Evolutionary conservation across 1,284 basidiomycete genomes (phyloP).

Genomic region (Afroboletus lepidellus): DNA sequence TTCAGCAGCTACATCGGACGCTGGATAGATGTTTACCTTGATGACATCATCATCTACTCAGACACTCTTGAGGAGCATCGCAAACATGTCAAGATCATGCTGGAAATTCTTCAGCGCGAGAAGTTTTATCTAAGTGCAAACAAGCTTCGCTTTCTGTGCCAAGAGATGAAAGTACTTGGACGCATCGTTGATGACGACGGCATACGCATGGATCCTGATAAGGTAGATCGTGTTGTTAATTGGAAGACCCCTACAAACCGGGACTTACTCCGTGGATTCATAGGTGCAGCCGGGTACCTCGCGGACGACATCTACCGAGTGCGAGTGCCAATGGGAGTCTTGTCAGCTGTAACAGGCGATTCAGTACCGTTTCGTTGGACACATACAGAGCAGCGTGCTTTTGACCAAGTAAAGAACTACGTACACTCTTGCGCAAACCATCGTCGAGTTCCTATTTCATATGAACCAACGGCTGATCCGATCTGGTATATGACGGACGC

Average conservation of each 20-base stretch:
- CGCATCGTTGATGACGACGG: not conserved
- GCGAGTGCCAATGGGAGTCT: not conserved
- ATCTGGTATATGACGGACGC: not conserved
- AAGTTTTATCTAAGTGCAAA: not conserved
- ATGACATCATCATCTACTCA: not conserved
- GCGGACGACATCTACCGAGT: not conserved
- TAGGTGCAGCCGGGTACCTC: not conserved
- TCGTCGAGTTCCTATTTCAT: not conserved
- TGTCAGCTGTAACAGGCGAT: not conserved
- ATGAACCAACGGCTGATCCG: not conserved
- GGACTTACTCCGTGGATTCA: not conserved
- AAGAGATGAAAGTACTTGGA: not conserved
- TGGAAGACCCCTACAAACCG: not conserved
- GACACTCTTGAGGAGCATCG: not conserved
- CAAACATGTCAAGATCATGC: not conserved
- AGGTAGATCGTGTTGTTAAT: not conserved
- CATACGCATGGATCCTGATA: not conserved
- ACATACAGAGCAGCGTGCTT: not conserved
- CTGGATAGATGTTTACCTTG: conserved; percentile 18
- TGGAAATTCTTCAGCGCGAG: not conserved
- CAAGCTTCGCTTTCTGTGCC: not conserved
- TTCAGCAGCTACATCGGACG: conserved; percentile 24
- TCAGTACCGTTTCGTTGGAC: not conserved
- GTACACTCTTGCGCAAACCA: not conserved
- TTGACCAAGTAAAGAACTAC: not conserved